phyloP scores from a whole-genome alignment of 495 filamentous ascomycete genomes.

The Copromyces sp. region DNA sequence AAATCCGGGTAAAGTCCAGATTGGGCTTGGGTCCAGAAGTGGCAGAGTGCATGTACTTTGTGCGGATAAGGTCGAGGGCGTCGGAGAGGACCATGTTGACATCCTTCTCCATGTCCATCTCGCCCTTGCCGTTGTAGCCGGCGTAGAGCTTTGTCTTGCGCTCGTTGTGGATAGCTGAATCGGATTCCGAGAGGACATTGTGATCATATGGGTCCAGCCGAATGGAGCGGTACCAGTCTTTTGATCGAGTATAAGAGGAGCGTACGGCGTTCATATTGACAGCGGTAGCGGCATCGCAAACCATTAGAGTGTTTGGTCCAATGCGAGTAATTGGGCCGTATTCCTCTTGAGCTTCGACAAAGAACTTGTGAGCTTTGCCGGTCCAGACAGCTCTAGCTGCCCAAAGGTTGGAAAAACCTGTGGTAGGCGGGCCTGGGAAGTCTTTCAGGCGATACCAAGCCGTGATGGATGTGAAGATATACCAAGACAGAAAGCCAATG shows the following conservation, averaged over 20 bases:
- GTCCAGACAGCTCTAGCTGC: background rate
- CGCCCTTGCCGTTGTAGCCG: slow-evolving; percentile 39
- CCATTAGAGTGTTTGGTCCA: slow-evolving; percentile 23
- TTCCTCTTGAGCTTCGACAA: slow-evolving; percentile 16
- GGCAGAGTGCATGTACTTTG: slow-evolving; percentile 18
- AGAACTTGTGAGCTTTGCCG: background rate
- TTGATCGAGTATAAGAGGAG: slow-evolving; percentile 2
- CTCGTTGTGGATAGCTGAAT: slow-evolving; percentile 24
- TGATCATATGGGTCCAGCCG: slow-evolving; percentile 3
- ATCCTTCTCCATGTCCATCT: slow-evolving; percentile 26
- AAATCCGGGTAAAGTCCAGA: background rate
- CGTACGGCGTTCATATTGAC: slow-evolving; percentile 18
- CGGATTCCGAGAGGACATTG: slow-evolving; percentile 21
- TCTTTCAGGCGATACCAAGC: slow-evolving; percentile 14
- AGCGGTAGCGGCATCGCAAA: slow-evolving; percentile 20
- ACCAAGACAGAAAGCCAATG: slow-evolving; percentile 1
- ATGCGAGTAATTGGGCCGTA: slow-evolving; percentile 37
- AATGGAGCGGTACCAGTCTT: background rate
- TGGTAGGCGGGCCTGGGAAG: slow-evolving; percentile 14
- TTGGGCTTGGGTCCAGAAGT: slow-evolving; percentile 20
- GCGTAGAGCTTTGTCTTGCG: slow-evolving; percentile 20
- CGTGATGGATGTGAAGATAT: background rate
- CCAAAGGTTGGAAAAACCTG: slow-evolving; percentile 14
- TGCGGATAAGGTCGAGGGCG: background rate
- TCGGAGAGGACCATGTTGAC: slow-evolving; percentile 18